These are phyloP conservation scores for Sugiyamaella castrensis DNA, from an alignment of 1,139 yeast genomes.

Conservation along the genomic window DNA sequence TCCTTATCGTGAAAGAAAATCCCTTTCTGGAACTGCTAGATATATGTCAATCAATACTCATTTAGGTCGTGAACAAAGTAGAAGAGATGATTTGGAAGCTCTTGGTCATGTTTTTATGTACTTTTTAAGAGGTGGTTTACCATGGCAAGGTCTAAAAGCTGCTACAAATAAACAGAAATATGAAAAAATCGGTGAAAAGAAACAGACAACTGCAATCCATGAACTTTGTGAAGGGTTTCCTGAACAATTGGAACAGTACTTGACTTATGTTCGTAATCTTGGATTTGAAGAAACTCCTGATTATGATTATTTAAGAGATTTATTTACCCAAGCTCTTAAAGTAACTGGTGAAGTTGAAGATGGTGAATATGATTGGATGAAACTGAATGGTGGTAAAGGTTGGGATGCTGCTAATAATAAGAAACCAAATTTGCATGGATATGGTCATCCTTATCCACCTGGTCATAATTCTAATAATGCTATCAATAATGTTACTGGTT, in stretches of 20 bases:
- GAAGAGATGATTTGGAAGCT: slow-evolving; percentile 95
- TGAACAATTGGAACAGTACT: slow-evolving; percentile 78
- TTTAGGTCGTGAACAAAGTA: slow-evolving; percentile 91
- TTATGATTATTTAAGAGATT: slow-evolving; percentile 74
- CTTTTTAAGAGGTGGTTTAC: slow-evolving; percentile 87
- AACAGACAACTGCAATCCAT: slow-evolving; percentile 76
- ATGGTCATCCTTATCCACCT: slow-evolving; percentile 68
- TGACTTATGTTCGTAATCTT: slow-evolving; percentile 76
- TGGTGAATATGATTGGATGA: slow-evolving; percentile 94
- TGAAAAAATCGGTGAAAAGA: slow-evolving; percentile 94
- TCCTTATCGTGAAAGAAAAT: slow-evolving; percentile 92
- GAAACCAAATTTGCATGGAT: slow-evolving; percentile 88
- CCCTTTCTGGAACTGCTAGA: slow-evolving; percentile 94
- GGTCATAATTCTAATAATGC: slow-evolving; percentile 23
- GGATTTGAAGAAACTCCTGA: slow-evolving; percentile 95
- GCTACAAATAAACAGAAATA: slow-evolving; percentile 95
- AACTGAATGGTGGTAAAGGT: slow-evolving; percentile 84
- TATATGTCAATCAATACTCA: slow-evolving; percentile 98
- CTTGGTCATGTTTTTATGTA: slow-evolving; percentile 94
- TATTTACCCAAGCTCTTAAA: slow-evolving; percentile 70
- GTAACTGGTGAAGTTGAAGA: slow-evolving; percentile 73
- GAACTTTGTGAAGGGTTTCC: slow-evolving; percentile 84
- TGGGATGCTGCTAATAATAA: slow-evolving; percentile 83
- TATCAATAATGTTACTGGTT: slow-evolving; percentile 8
- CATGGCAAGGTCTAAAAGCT: slow-evolving; percentile 99